These are phyloP conservation scores for Neurospora discreta DNA, from an alignment of 495 filamentous ascomycete genomes.

Conservation along the genomic window DNA sequence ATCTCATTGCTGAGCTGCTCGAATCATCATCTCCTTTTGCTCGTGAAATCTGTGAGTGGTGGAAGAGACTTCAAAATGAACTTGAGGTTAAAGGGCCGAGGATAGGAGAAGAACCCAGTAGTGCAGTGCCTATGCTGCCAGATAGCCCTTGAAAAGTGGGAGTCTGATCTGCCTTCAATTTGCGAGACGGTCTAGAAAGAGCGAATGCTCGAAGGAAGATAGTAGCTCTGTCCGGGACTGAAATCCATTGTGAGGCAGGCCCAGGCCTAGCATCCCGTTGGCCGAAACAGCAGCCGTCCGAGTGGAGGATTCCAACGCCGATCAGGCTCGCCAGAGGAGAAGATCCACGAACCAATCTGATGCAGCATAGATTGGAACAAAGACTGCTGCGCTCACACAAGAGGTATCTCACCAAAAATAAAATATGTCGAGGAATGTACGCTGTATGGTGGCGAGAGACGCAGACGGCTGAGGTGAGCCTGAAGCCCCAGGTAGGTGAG, in stretches of 20 bases:
- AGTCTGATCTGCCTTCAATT: background rate
- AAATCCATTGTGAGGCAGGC: background rate
- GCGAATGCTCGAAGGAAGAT: background rate
- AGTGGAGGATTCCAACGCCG: background rate
- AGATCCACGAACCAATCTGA: background rate
- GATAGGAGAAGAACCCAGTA: background rate
- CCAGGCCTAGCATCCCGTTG: background rate
- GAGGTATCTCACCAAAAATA: background rate
- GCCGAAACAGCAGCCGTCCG: background rate
- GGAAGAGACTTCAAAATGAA: background rate
- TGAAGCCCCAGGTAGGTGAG: background rate
- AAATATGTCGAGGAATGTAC: background rate
- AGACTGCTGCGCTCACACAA: background rate
- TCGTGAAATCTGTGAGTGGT: background rate
- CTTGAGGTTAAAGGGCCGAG: background rate
- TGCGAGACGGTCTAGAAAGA: no score
- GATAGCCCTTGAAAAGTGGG: background rate
- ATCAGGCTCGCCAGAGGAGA: background rate
- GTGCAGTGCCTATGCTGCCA: background rate
- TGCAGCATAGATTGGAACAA: background rate
- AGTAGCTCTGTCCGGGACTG: background rate
- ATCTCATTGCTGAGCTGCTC: background rate
- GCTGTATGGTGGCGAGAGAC: background rate
- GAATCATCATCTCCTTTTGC: background rate
- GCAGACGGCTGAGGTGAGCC: background rate